phyloP scores from a whole-genome alignment of 768 basidiomycete genomes.

The Leccinum subgranulosum region DNA sequence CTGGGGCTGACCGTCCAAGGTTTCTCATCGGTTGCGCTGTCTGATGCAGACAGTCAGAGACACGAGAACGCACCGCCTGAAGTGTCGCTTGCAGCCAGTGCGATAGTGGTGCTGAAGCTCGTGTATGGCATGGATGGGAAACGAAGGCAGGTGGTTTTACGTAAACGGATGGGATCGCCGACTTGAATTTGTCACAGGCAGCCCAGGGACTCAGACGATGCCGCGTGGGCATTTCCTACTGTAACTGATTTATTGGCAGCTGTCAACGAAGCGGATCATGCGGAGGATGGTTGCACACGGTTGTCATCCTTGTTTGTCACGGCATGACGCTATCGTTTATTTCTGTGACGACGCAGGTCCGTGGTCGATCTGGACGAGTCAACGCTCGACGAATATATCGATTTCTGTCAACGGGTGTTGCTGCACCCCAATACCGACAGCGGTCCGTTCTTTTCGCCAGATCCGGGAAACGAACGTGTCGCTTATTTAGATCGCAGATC shows the following conservation, averaged over 20 bases:
- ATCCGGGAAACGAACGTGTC: slow-evolving; percentile 12
- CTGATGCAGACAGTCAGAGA: slow-evolving; percentile 46
- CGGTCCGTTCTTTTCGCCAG: slow-evolving; percentile 13
- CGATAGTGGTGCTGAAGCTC: slow-evolving; percentile 76
- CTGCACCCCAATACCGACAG: slow-evolving; percentile 30
- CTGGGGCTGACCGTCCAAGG: slow-evolving; percentile 60
- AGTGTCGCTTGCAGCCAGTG: slow-evolving; percentile 53
- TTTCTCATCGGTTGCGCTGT: slow-evolving; percentile 40
- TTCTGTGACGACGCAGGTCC: slow-evolving; percentile 37
- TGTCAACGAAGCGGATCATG: slow-evolving; percentile 38
- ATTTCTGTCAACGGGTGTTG: slow-evolving; percentile 60
- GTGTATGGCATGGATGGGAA: slow-evolving; percentile 80
- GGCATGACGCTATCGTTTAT: slow-evolving; percentile 6
- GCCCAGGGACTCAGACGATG: slow-evolving; percentile 48
- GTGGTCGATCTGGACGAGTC: slow-evolving; percentile 49
- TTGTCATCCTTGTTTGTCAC: slow-evolving; percentile 42
- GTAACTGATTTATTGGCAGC: slow-evolving; percentile 45
- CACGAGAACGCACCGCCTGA: slow-evolving; percentile 71
- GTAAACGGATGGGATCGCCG: slow-evolving; percentile 2
- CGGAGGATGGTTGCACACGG: slow-evolving; percentile 36
- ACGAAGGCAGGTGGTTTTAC: slow-evolving; percentile 42
- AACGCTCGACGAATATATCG: slow-evolving; percentile 61
- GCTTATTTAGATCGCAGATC: slow-evolving; percentile 15
- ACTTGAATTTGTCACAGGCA: slow-evolving; percentile 34
- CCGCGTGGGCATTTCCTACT: slow-evolving; percentile 56